A percentile compares a stretch with the other conserved stretches of the same genome.
Conservation (phyloP, 2,329 filamentous ascomycete species). For the Hypoxylon sp. region DNA sequence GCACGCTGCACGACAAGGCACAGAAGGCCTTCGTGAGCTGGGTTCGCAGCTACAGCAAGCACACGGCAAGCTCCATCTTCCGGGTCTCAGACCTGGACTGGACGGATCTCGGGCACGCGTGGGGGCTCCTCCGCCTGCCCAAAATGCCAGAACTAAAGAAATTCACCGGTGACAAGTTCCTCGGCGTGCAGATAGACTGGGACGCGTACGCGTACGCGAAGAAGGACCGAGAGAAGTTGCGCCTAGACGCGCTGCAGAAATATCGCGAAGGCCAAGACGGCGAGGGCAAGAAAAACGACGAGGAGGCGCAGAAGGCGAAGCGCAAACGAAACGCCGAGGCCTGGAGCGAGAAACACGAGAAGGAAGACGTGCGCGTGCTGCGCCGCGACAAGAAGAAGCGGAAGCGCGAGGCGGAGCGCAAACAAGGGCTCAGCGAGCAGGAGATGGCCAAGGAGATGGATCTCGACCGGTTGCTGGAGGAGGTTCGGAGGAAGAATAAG, state of each 20-base stretch:
- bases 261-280: conserved; percentile 47
- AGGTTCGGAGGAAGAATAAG: conserved; percentile 68
- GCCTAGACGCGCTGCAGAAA: conserved; percentile 64
- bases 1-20: conserved; percentile 80
- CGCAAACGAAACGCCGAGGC: conserved; percentile 71
- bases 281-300: conserved; percentile 45
- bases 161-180: conserved; percentile 72
- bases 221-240: conserved; percentile 72
- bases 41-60: conserved; percentile 90
- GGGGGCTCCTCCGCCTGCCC: conserved; percentile 86
- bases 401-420: conserved; percentile 69
- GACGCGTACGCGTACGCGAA: conserved; percentile 75
- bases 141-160: conserved; percentile 90
- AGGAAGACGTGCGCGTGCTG: conserved; percentile 68
- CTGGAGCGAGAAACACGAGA: conserved; percentile 77
- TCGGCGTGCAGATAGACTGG: conserved; percentile 73
- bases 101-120: conserved; percentile 80
- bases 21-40: conserved; percentile 93
- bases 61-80: conserved; percentile 92
- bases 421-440: conserved; percentile 73
- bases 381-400: conserved; percentile 71
- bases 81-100: conserved; percentile 83
- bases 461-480: conserved; percentile 69
- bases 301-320: conserved; percentile 55
- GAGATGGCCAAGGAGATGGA: conserved; percentile 70